phyloP scores from a whole-genome alignment of 495 filamentous ascomycete species.

The Oidiodendron maius region DNA sequence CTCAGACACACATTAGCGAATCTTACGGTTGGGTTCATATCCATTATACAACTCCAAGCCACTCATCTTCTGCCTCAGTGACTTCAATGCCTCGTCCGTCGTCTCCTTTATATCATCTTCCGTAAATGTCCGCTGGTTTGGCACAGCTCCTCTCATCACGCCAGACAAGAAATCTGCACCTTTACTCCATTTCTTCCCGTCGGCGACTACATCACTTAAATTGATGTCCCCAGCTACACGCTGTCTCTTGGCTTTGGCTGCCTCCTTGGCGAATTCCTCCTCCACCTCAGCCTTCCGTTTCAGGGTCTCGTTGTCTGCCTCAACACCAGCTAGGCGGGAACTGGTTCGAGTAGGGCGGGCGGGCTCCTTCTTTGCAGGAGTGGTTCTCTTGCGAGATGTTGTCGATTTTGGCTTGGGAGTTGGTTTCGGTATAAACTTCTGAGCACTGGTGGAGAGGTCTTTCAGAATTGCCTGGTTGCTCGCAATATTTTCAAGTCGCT shows the following conservation, averaged over 20 bases:
- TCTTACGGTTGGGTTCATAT: conserved; percentile 69
- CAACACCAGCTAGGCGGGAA: conserved; percentile 42
- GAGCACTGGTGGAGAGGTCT: conserved; percentile 29
- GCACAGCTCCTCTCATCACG: conserved; percentile 65
- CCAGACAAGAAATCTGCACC: conserved; percentile 47
- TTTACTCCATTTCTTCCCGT: conserved; percentile 60
- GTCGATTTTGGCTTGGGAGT: conserved; percentile 25
- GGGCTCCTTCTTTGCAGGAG: conserved; percentile 26
- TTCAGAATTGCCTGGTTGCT: conserved; percentile 47
- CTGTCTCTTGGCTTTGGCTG: conserved; percentile 62
- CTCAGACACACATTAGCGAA: neutral
- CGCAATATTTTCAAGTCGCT: conserved; percentile 49
- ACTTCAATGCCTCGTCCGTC: conserved; percentile 67
- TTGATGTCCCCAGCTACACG: conserved; percentile 66
- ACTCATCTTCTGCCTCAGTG: conserved; percentile 74
- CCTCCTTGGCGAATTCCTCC: conserved; percentile 51
- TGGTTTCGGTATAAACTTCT: conserved; percentile 32
- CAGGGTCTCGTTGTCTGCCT: conserved; percentile 53
- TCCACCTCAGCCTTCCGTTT: conserved; percentile 81
- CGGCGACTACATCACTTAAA: conserved; percentile 72
- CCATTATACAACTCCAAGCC: conserved; percentile 73
- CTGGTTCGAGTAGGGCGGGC: conserved; percentile 40
- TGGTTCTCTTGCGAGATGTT: conserved; percentile 21
- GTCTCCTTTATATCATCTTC: conserved; percentile 78
- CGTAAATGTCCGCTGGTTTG: conserved; percentile 74